These are phyloP conservation scores for Royoungia palumana DNA, from an alignment of 768 basidiomycete species.

Conservation along the genomic window DNA sequence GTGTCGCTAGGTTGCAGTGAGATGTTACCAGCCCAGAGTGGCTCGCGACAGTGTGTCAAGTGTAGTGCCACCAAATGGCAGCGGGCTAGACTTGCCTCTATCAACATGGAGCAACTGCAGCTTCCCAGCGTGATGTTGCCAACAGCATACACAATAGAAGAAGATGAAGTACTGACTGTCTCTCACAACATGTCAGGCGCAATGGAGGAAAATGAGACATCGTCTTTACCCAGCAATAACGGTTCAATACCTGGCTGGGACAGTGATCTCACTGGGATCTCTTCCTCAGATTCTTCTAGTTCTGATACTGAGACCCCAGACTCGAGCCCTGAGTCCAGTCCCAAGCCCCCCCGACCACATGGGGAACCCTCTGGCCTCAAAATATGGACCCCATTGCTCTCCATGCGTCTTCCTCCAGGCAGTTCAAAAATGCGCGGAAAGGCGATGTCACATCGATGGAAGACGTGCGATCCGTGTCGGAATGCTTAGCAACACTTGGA, in stretches of 20 bases:
- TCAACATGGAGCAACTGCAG: neutral
- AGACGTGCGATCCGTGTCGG: slow-evolving; percentile 43
- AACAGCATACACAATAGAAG: neutral
- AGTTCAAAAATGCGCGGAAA: slow-evolving; percentile 31
- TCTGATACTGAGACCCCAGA: slow-evolving; percentile 8
- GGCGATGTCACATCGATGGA: slow-evolving; percentile 39
- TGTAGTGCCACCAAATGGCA: slow-evolving; percentile 24
- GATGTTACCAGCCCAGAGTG: neutral
- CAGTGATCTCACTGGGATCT: slow-evolving; percentile 24
- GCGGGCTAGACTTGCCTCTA: neutral
- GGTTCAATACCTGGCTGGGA: slow-evolving; percentile 17
- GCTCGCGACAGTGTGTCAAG: slow-evolving; percentile 16
- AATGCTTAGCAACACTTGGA: slow-evolving; percentile 32
- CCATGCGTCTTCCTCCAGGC: slow-evolving; percentile 9
- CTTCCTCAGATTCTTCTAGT: slow-evolving; percentile 4
- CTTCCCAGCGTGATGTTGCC: no score
- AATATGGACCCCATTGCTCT: slow-evolving; percentile 26
- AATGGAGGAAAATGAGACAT: neutral
- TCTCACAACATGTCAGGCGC: neutral
- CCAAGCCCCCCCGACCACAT: neutral
- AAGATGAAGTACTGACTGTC: neutral
- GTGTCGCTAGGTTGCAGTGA: slow-evolving; percentile 16
- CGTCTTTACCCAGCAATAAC: slow-evolving; percentile 5
- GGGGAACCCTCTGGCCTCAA: neutral
- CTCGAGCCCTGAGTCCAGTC: neutral